Evolutionary conservation across 441 rosid genomes (phyloP), one percentile per base, ranked within the genome.

Genomic region (Brassica balearica): DNA sequence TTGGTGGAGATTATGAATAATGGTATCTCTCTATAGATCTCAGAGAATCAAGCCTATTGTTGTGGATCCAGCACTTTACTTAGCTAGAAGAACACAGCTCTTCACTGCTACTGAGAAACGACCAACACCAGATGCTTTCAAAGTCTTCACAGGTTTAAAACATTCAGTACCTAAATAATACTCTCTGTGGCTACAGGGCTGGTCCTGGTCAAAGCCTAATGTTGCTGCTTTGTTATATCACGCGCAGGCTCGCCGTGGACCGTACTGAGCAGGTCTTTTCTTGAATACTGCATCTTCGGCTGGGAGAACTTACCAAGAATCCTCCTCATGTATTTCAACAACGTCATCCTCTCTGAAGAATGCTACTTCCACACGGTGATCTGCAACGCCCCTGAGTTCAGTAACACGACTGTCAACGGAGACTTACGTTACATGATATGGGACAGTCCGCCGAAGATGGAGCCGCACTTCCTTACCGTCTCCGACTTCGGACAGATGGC

Each of bases 1-100:
- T 5, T 29, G 34, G 34, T 29, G 34, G 34, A 29, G 34, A 29
- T 29, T 29, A 29, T 29, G 34, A 29, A 29, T 29, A 36, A 56
- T 56, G 60, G 1, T 0, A 56, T 56, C 6, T 17, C 3, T 56
- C 12, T 56, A 3, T 56, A 56, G 62, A 2, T 56, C 62, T 19
- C 62, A 56, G 62, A 56, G 62, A 56, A 56, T 56, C 62, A 56
- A 56, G 62, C 62, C 62, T 56, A 56, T 56, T 56, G 62, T 56
- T 8, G 62, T 56, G 1, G 62, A 56, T 56, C 62, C 62, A 17
- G 62, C 62, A 17, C 25, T 56, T 19, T 56, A 56, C 62, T 56
- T 56, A 56, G 62, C 62, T 2, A 56, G 62, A 56, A 17, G 62
- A 56, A 56, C 62, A 56, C 62, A 56, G 25, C 62, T 56, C 62